Evolutionary conservation across 768 basidiomycete genomes (phyloP).

Genomic region (Lanmaoa rubissima): DNA sequence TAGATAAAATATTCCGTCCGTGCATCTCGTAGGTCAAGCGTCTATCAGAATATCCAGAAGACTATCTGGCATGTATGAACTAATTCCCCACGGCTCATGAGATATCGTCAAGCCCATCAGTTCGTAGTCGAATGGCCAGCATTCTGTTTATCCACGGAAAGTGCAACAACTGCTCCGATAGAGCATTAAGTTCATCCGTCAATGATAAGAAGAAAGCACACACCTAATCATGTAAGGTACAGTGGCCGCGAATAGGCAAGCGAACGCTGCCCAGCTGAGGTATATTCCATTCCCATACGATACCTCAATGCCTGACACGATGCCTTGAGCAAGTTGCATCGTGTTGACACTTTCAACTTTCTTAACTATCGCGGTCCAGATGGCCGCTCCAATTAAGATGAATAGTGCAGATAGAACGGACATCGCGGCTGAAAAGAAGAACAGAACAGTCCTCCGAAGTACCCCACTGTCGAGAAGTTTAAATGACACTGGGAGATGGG

Average conservation of each 20-base stretch:
- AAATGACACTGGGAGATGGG: not conserved
- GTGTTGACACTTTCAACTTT: slow-evolving; percentile 60
- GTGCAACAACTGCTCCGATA: slow-evolving; percentile 66
- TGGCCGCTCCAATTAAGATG: slow-evolving; percentile 64
- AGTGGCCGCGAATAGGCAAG: slow-evolving; percentile 58
- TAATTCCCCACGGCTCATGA: slow-evolving; percentile 4
- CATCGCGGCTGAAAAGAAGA: slow-evolving; percentile 64
- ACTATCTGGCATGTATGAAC: slow-evolving; percentile 5
- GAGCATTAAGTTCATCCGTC: not conserved
- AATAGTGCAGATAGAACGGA: slow-evolving; percentile 59
- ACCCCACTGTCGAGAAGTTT: slow-evolving; percentile 51
- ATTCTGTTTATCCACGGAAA: slow-evolving; percentile 57
- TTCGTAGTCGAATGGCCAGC: slow-evolving; percentile 26
- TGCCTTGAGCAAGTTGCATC: slow-evolving; percentile 39
- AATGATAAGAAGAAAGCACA: slow-evolving; percentile 20
- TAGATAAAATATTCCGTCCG: slow-evolving; percentile 23
- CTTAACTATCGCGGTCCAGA: slow-evolving; percentile 77
- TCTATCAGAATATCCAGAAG: not conserved
- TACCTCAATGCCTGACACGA: slow-evolving; percentile 61
- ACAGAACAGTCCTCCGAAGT: slow-evolving; percentile 60
- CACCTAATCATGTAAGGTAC: slow-evolving; percentile 80
- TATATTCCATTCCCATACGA: slow-evolving; percentile 60
- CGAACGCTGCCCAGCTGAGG: slow-evolving; percentile 75
- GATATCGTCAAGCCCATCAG: slow-evolving; percentile 18
- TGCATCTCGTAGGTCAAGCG: slow-evolving; percentile 6